Percentiles rank a stretch among this genome's conserved stretches.
phyloP scores from a whole-genome alignment of 305 asterid species.

The Fraxinus dipetala region DNA sequence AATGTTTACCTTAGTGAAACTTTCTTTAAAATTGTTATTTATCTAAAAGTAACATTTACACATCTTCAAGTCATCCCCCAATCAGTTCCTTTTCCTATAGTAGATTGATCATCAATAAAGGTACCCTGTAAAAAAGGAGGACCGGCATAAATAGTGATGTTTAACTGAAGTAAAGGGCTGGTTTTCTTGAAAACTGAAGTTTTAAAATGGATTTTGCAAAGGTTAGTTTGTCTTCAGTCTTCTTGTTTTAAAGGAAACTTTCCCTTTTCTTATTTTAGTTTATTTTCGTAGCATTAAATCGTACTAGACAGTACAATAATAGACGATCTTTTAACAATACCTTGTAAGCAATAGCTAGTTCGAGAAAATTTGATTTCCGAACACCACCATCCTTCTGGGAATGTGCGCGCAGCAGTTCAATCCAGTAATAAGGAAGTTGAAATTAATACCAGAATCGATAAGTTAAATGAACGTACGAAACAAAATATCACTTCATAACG shows the following conservation, averaged over 20 bases:
- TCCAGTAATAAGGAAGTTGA: not conserved
- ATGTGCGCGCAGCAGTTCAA: not conserved
- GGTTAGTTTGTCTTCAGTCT: not conserved
- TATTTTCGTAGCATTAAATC: no score
- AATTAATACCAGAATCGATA: no score
- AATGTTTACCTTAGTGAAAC: conserved; percentile 24
- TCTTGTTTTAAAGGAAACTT: not conserved
- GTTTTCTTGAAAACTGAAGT: not conserved
- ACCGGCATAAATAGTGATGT: not conserved
- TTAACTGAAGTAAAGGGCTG: not conserved
- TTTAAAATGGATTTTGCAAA: not conserved
- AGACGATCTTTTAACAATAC: not conserved
- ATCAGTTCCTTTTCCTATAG: conserved; percentile 21
- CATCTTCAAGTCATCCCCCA: not conserved
- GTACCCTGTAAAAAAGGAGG: not conserved
- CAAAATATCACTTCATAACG: not conserved
- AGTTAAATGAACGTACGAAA: not conserved
- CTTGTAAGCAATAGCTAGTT: not conserved
- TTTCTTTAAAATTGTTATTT: not conserved
- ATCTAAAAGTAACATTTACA: not conserved
- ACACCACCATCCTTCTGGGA: not conserved
- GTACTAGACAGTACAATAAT: not conserved
- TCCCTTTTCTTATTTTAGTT: not conserved
- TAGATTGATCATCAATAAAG: conserved; percentile 19
- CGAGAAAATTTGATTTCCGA: not conserved